phyloP scores from a whole-genome alignment of 2,329 filamentous ascomycete species.

The Cladosporium sp. region DNA sequence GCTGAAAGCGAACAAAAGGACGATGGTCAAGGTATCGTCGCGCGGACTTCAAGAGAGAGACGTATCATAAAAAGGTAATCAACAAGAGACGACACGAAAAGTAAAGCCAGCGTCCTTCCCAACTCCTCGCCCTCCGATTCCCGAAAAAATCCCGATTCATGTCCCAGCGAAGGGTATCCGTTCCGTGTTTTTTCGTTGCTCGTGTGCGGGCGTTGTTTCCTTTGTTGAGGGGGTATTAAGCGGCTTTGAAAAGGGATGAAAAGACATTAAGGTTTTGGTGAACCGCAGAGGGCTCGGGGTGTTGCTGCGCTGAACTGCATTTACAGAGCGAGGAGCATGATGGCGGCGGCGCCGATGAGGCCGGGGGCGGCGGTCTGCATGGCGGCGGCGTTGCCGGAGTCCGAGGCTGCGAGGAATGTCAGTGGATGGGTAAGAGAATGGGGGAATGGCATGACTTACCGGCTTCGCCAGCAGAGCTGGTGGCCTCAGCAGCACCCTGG shows the following conservation, averaged over 20 bases:
- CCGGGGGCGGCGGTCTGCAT: constrained; percentile 29
- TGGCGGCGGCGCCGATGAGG: constrained; percentile 28
- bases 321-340: constrained; percentile 40
- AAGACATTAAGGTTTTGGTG: constrained; percentile 5
- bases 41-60: background rate
- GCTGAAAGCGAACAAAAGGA: too few species aligned
- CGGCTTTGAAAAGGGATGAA: background rate
- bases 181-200: background rate
- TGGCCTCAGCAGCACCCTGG: constrained; percentile 8
- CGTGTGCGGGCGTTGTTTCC: background rate
- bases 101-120: background rate
- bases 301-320: background rate
- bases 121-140: background rate
- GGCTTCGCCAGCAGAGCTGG: constrained; percentile 7
- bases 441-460: background rate
- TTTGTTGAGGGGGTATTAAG: background rate
- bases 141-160: too few species aligned
- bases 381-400: constrained; percentile 13
- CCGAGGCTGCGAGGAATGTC: background rate
- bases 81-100: background rate
- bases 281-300: background rate
- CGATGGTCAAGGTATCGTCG: background rate
- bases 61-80: background rate
- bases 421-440: background rate
- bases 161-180: too few species aligned